A percentile compares a stretch with the other conserved stretches of the same genome.
Conservation (phyloP, 257 asterid species). For the Jaltomata sinuosa region DNA sequence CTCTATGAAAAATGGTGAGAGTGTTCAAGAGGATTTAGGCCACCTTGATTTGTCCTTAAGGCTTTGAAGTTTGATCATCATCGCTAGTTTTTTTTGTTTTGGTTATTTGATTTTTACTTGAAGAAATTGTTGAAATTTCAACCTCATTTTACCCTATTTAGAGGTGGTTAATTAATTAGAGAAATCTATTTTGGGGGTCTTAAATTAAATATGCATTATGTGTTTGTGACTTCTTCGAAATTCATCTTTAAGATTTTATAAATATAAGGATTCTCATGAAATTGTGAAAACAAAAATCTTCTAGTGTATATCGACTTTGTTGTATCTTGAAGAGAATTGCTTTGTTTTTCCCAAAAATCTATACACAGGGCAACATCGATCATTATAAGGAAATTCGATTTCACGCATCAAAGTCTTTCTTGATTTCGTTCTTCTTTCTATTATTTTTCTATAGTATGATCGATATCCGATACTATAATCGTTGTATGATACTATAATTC, state of each 20-base stretch:
- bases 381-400: neutral
- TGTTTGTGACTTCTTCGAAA: too few relatives aligned
- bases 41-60: constrained; percentile 63
- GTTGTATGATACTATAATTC: too few relatives aligned
- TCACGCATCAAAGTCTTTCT: neutral
- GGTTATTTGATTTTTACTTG: neutral
- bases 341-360: neutral
- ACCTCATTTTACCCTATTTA: neutral
- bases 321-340: neutral
- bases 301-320: neutral
- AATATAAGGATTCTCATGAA: neutral
- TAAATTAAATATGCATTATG: neutral
- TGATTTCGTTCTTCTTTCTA: neutral
- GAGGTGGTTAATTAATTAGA: neutral
- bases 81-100: neutral
- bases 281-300: neutral
- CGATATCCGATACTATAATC: too few relatives aligned
- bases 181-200: neutral
- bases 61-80: constrained; percentile 49
- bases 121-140: neutral
- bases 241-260: neutral
- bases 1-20: constrained; percentile 18
- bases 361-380: neutral
- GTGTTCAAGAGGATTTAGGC: constrained; percentile 40
- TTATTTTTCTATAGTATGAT: neutral